A percentile compares a stretch with the other conserved stretches of the same genome.
phyloP scores from a whole-genome alignment of 2,329 filamentous ascomycete genomes.

The Triangularia setosa region DNA sequence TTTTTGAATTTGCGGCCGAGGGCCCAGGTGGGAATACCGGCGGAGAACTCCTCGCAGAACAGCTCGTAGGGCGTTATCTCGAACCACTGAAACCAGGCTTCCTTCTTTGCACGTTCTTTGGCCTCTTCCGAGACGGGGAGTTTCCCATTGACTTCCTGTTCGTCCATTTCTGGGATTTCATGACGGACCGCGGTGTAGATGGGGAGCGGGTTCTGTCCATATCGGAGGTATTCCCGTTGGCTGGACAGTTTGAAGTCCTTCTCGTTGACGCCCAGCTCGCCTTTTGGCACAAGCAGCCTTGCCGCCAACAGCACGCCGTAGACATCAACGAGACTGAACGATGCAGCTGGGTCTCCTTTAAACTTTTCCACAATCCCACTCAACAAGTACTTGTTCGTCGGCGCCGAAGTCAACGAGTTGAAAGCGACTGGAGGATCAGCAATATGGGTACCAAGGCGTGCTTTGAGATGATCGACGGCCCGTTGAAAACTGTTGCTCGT shows the following conservation, averaged over 20 bases:
- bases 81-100: slow-evolving; percentile 97
- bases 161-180: slow-evolving; percentile 69
- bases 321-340: slow-evolving; percentile 88
- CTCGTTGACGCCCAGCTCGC: slow-evolving; percentile 72
- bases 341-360: slow-evolving; percentile 72
- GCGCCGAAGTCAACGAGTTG: slow-evolving; percentile 74
- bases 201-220: slow-evolving; percentile 79
- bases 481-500: slow-evolving; percentile 62
- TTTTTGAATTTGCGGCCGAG: slow-evolving; percentile 77
- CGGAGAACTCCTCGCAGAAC: slow-evolving; percentile 86
- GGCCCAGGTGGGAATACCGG: slow-evolving; percentile 93
- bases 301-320: slow-evolving; percentile 86
- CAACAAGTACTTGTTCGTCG: slow-evolving; percentile 88
- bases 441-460: slow-evolving; percentile 80
- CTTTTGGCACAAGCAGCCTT: slow-evolving; percentile 78
- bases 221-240: slow-evolving; percentile 70
- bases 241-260: slow-evolving; percentile 87
- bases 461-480: slow-evolving; percentile 81
- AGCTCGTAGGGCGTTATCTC: slow-evolving; percentile 94
- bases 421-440: slow-evolving; percentile 86
- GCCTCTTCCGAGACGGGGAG: slow-evolving; percentile 41
- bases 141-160: slow-evolving; percentile 35
- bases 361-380: slow-evolving; percentile 88
- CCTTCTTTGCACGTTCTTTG: slow-evolving; percentile 53
- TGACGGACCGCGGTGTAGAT: slow-evolving; percentile 96